Base-by-base conservation (phyloP, 192 early-diverging fungal species). In the Spizellomyces punctatus region DNA sequence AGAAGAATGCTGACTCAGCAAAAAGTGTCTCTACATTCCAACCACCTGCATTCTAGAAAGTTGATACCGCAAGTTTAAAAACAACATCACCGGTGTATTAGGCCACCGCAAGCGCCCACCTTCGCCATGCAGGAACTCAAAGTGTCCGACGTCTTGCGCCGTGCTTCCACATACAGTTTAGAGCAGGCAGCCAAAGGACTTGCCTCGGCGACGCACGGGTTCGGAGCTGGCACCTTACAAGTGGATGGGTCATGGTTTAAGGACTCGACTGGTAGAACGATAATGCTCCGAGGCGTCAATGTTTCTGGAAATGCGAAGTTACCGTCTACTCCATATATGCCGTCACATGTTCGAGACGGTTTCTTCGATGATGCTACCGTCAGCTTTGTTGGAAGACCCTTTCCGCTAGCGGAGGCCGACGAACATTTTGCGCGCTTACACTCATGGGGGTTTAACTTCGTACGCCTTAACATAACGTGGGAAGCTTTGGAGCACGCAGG, bases 391-490 rank as follows among this genome's bases (percentile, higher is more conserved):
- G 86, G 86, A 6, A 69, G 92, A 17, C 92, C 92, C 4, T 92
- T 94, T 73, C 92, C 91, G 5, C 69, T 91, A 42, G 82, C 89
- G 8, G 86, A 93, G 36, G 92, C 89, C 2, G 85, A 86, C 50
- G 82, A 90, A 61, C 92, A 94, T 69, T 90, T 94, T 75, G 76
- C 79, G 8, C 72, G 92, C 64, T 73, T 94, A 49, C 60, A 78
- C 56, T 63, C 80, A 5, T 93, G 91, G 92, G 92, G 92, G 0
- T 78, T 93, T 48, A 94, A 90, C 27, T 88, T 93, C 75, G 78
- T 93, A 16, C 79, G 92, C 9, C 72, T 93, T n/a, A 60, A 89
- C 17, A 88, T 93, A 17, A 84, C 92, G 19, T 94, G 92, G 92
- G 92, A 94, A 71, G 87, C 88, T 4, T 55, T 93, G 7, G 81